Percentiles rank a stretch among this genome's conserved stretches.
Conservation (phyloP, 164 flowering plant genomes). For the Litsea cubeba region DNA sequence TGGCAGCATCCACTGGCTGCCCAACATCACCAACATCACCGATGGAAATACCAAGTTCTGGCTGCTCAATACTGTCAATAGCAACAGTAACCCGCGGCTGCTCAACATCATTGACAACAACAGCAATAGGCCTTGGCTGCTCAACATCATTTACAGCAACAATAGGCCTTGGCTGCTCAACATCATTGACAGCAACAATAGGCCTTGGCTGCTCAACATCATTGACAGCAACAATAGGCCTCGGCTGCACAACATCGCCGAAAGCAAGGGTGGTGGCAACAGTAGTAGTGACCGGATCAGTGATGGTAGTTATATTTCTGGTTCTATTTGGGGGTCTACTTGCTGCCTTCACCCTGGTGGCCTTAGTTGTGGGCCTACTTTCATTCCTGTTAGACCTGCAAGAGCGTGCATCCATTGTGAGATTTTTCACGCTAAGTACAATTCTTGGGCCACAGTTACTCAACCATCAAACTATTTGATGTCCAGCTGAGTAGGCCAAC, state of each 20-base stretch:
- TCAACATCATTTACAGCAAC: constrained; percentile 11
- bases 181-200: constrained; percentile 9
- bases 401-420: neutral
- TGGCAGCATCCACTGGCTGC: constrained; percentile 2
- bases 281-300: constrained; percentile 24
- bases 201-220: constrained; percentile 12
- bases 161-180: neutral
- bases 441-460: neutral
- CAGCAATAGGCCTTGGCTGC: neutral
- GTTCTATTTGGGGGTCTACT: neutral
- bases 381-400: constrained; percentile 30
- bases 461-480: neutral
- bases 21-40: neutral
- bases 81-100: neutral
- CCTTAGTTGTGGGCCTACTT: constrained; percentile 14
- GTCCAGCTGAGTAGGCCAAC: neutral
- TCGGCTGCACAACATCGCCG: constrained; percentile 12
- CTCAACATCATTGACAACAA: neutral
- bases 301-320: constrained; percentile 3
- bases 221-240: neutral
- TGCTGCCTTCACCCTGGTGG: neutral
- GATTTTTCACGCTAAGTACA: neutral
- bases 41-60: neutral
- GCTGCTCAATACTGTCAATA: neutral
- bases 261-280: constrained; percentile 13